These are phyloP conservation scores for Fomitopsis pulvina DNA, from an alignment of 768 basidiomycete species.

Conservation along the genomic window DNA sequence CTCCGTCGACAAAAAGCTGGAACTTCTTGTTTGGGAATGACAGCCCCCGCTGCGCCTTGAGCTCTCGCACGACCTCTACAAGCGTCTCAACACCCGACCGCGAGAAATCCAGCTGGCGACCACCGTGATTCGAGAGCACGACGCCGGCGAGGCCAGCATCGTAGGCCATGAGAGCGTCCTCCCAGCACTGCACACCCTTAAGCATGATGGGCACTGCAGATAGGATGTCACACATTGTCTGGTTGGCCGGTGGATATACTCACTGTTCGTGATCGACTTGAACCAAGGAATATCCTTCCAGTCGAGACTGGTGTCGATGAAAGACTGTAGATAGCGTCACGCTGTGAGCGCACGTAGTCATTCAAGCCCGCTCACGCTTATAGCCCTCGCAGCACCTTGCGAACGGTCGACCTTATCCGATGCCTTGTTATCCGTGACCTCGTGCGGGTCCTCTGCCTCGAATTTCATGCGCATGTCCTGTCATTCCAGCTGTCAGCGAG, in stretches of 20 bases:
- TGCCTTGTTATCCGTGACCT: slow-evolving; percentile 43
- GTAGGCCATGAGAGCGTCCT: slow-evolving; percentile 50
- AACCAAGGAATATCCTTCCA: slow-evolving; percentile 81
- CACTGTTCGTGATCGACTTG: slow-evolving; percentile 51
- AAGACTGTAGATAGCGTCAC: slow-evolving; percentile 45
- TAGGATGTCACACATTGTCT: not conserved
- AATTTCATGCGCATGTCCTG: slow-evolving; percentile 97
- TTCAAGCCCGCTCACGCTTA: slow-evolving; percentile 50
- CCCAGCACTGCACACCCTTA: slow-evolving; percentile 62
- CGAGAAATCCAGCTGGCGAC: slow-evolving; percentile 46
- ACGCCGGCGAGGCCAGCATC: slow-evolving; percentile 39
- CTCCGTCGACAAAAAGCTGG: slow-evolving; percentile 91
- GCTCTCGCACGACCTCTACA: slow-evolving; percentile 54
- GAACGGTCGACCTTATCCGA: slow-evolving; percentile 60
- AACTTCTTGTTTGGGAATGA: slow-evolving; percentile 75
- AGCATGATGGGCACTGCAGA: slow-evolving; percentile 48
- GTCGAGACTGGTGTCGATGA: slow-evolving; percentile 86
- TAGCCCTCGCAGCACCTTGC: slow-evolving; percentile 91
- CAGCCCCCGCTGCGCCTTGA: slow-evolving; percentile 59
- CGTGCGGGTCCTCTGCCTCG: slow-evolving; percentile 66
- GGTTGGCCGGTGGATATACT: not conserved
- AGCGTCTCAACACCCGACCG: slow-evolving; percentile 47
- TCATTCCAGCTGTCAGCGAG: not conserved
- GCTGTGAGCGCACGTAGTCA: not conserved
- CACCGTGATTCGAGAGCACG: slow-evolving; percentile 56